phyloP scores from a whole-genome alignment of 2,329 filamentous ascomycete genomes.

The Rutstroemia sp. region DNA sequence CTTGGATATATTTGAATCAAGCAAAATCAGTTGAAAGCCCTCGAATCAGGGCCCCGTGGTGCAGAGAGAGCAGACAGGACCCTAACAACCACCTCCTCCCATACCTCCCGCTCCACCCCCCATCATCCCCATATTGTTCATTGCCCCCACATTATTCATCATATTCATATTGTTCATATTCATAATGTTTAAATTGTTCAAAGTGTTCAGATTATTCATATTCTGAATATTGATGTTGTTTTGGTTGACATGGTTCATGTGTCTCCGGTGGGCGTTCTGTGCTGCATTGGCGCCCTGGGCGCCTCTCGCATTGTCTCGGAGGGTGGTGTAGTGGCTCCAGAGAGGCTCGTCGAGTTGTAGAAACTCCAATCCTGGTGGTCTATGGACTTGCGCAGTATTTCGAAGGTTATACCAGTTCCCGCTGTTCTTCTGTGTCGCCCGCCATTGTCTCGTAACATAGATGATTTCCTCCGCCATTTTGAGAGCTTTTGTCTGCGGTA shows the following conservation, averaged over 20 bases:
- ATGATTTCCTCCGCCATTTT: conserved; percentile 1
- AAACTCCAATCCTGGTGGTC: not conserved
- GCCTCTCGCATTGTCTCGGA: not conserved
- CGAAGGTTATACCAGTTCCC: not conserved
- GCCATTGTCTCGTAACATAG: not conserved
- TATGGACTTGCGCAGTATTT: not conserved
- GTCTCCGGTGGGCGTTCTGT: not conserved
- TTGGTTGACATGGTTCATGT: not conserved
- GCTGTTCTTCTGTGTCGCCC: not conserved
- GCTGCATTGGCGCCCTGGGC: not conserved
- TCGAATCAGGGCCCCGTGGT: too few species aligned
- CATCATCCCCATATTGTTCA: conserved; percentile 3
- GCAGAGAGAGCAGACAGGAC: not conserved
- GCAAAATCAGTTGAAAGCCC: too few species aligned
- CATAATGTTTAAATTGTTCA: conserved; percentile 1
- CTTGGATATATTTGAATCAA: too few species aligned
- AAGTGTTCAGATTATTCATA: not conserved
- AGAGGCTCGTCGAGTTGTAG: not conserved
- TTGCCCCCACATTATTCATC: not conserved
- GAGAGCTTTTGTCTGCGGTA: not conserved
- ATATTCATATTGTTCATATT: conserved; percentile 2
- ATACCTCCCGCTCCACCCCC: not conserved
- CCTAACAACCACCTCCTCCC: not conserved
- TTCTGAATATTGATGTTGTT: not conserved
- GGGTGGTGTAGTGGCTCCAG: not conserved